A percentile compares a stretch with the other conserved stretches of the same genome.
phyloP scores from a whole-genome alignment of 495 filamentous ascomycete species.

The Recurvomyces mirabilis region DNA sequence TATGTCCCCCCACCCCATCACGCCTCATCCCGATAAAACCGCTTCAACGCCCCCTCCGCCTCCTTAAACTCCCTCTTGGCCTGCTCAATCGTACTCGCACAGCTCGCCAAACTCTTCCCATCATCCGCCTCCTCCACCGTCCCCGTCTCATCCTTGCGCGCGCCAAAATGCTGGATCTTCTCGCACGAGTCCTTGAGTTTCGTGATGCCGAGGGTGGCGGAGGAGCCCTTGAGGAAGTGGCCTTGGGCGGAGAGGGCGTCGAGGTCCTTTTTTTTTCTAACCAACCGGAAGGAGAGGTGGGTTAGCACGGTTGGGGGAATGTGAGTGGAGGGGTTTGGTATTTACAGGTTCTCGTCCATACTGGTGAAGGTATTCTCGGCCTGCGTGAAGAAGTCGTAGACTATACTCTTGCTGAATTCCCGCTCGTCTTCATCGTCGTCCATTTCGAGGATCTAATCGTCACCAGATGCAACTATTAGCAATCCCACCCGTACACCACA shows the following conservation, averaged over 20 bases:
- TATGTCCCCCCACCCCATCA: constrained; percentile 28
- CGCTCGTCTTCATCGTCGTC: constrained; percentile 71
- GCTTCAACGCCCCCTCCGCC: constrained; percentile 57
- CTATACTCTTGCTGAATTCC: constrained; percentile 76
- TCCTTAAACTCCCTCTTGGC: constrained; percentile 70
- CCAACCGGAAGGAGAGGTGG: background rate
- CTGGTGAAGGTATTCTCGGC: constrained; percentile 73
- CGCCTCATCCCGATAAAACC: constrained; percentile 51
- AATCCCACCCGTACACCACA: background rate
- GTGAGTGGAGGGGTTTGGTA: constrained; percentile 3
- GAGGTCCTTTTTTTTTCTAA: constrained; percentile 55
- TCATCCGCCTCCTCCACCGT: constrained; percentile 49
- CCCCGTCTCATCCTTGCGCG: constrained; percentile 67
- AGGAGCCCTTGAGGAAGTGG: constrained; percentile 97
- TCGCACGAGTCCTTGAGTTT: constrained; percentile 92
- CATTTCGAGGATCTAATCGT: constrained; percentile 69
- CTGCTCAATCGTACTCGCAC: constrained; percentile 54
- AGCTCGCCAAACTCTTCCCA: constrained; percentile 51
- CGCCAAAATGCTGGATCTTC: constrained; percentile 89
- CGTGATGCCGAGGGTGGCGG: constrained; percentile 81
- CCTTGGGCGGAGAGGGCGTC: constrained; percentile 66
- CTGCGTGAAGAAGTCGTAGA: constrained; percentile 86
- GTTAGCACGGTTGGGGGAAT: constrained; percentile 1
- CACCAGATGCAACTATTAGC: background rate
- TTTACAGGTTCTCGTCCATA: constrained; percentile 73